Evolutionary conservation across 169 alveolate genomes (phyloP), one percentile per base, ranked within the genome.

Genomic region (Cryptosporidium sp.): DNA sequence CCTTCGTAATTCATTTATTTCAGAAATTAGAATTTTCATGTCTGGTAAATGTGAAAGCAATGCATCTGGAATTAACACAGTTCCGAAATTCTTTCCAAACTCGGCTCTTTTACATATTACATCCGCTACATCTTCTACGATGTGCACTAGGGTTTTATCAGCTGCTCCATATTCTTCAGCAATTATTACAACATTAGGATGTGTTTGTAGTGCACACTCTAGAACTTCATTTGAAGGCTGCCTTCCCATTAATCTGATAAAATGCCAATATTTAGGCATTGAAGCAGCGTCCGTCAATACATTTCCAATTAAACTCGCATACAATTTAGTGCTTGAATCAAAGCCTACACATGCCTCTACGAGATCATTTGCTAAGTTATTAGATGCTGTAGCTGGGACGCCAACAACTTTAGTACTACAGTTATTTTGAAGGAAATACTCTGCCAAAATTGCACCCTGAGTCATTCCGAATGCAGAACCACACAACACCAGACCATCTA

Each of bases 251-350:
- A 98, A 93, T 91, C 99, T 96, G 62, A 97, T 97, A 92, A 98
- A 97, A 84, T 98, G 99, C 99, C 99, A 98, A 91, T 98, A 98
- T 92, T 98, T 98, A 14, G 98, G 98, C 96, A 98, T 98, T 33
- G 98, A 95, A 2, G 98, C 99, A 26, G 99, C 98, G 92, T 98
- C 99, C 69, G 99, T 97, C 71, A 97, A 95, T 35, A 97, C 98
- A 93, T 98, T 98, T 84, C 99, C 99, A 26, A 98, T 97, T 84
- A 98, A 93, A 37, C 98, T 95, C 65, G 99, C 98, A 91, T 98
- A 97, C 12, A 96, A 92, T 93, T 97, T 97, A 8, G 99, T 96
- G 74, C 98, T 98, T 69, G 99, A 94, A 92, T 98, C 99, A 92
- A 97, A 98, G 16, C 99, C 99, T 43, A 98, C 97, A 52, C 98